Percentiles rank a stretch among this genome's conserved stretches.
phyloP scores from a whole-genome alignment of 345 rosid genomes.

The Toxicodendron radicans region DNA sequence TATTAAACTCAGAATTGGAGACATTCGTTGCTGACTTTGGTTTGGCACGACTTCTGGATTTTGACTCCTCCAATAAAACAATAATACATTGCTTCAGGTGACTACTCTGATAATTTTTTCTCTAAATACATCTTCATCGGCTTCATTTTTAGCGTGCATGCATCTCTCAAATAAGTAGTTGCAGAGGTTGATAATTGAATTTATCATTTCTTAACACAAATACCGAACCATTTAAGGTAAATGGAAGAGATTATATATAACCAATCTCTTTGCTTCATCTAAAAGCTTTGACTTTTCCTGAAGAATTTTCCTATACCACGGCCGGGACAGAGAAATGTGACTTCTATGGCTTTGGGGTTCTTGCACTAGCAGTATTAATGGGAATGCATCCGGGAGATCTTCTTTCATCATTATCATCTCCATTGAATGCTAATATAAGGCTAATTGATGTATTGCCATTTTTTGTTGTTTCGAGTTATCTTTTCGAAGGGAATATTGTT shows the following conservation, averaged over 20 bases:
- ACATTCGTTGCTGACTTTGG: constrained; percentile 21
- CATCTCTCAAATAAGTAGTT: no score
- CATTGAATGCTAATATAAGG: neutral
- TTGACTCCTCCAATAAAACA: constrained; percentile 11
- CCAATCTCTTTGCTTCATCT: no score
- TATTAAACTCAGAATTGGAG: constrained; percentile 1
- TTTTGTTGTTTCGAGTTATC: no score
- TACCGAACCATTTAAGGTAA: no score
- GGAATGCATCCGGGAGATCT: constrained; percentile 22
- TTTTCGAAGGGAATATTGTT: no score
- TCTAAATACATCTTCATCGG: no score
- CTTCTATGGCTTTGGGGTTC: constrained; percentile 17
- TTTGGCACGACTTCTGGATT: constrained; percentile 12
- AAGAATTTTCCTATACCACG: neutral
- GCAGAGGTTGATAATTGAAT: no score
- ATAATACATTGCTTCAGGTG: constrained; percentile 20
- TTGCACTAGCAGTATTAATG: constrained; percentile 3
- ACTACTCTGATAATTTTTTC: neutral
- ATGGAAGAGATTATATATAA: no score
- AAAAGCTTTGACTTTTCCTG: neutral
- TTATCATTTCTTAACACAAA: no score
- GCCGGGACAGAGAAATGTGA: constrained; percentile 4
- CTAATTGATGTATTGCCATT: no score
- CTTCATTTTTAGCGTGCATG: no score
- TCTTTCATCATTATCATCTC: neutral